Percentiles rank a stretch among this genome's conserved stretches.
Evolutionary conservation across 2,329 filamentous ascomycete species (phyloP).

Genomic region (Ampelomyces quisqualis): DNA sequence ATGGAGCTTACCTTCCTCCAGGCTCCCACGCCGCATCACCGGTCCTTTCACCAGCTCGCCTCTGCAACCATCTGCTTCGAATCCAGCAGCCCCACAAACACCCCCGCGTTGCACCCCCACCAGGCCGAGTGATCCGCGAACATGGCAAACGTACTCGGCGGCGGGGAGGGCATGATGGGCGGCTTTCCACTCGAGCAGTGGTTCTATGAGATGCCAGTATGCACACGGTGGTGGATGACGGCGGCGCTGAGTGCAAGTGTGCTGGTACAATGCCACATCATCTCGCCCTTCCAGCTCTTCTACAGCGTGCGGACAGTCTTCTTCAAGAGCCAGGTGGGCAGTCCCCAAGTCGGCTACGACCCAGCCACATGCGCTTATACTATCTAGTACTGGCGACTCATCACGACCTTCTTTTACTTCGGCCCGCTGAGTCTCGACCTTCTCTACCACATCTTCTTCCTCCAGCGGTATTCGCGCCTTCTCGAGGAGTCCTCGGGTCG

Average conservation of each 20-base stretch:
- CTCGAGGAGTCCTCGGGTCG: slow-evolving; percentile 92
- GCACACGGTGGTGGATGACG: slow-evolving; percentile 95
- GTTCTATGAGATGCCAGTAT: slow-evolving; percentile 98
- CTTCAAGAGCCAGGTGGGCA: slow-evolving; percentile 78
- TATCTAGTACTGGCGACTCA: slow-evolving; percentile 88
- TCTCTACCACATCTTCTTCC: slow-evolving; percentile 97
- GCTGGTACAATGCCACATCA: slow-evolving; percentile 87
- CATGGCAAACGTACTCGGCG: slow-evolving; percentile 51
- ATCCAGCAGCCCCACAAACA: too few species aligned
- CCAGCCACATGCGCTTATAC: slow-evolving; percentile 2
- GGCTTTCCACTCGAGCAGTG: slow-evolving; percentile 87
- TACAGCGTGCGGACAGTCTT: slow-evolving; percentile 95
- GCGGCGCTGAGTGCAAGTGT: slow-evolving; percentile 85
- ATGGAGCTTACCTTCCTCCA: slow-evolving; percentile 2
- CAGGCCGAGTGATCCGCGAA: background rate
- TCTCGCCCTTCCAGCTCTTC: slow-evolving; percentile 93
- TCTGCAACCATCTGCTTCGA: too few species aligned
- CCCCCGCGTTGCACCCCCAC: too few species aligned
- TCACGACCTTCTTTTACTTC: slow-evolving; percentile 97
- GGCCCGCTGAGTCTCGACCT: slow-evolving; percentile 91
- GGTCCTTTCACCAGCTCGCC: background rate
- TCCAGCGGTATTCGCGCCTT: slow-evolving; percentile 91
- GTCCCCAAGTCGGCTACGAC: background rate
- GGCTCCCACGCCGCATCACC: slow-evolving; percentile 3
- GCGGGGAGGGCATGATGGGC: slow-evolving; percentile 47